Base-by-base conservation (phyloP, 1,139 yeast species). In the Spathaspora sp. region DNA sequence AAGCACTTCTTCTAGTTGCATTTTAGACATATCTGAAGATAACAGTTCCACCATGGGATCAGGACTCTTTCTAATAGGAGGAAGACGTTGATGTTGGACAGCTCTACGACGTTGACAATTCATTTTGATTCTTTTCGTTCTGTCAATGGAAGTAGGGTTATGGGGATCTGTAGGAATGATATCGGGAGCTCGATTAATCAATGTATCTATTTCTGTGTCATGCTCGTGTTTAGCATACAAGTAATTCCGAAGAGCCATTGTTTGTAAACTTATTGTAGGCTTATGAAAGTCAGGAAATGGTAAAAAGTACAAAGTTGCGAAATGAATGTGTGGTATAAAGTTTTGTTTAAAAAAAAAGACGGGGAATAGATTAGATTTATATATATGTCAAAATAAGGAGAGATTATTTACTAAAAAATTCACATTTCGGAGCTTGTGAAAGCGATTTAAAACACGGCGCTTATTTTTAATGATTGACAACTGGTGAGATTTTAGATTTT, bases 201-300 rank as follows among this genome's bases (percentile, higher is more conserved):
- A 4, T 16, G 38, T 40, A 10, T 18, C 47, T 41, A 45, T 49
- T 7, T 44, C 47, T 5, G 49, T 49, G 53, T 68, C 67, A 42
- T 56, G 55, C 44, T 56, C 58, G 52, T 72, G 76, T 49, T 72
- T 72, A 9, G 78, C 76, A 52, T 72, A 72, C 45, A 72, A 50
- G 50, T 72, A 72, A 52, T 72, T 70, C 58, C 76, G 67, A 44
- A 72, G 63, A 3, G 77, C 78, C 78, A 72, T 72, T 33, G 26
- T 17, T 26, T 15, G 23, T 20, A 20, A 20, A 10, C 23, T 39
- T n/a, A n/a, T n/a, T n/a, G n/a, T n/a, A n/a, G n/a, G n/a, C n/a
- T n/a, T n/a, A n/a, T n/a, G 20, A 7, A 39, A 39, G 8, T 11
- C n/a, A n/a, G n/a, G n/a, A n/a, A n/a, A n/a, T n/a, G n/a, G n/a